Evolutionary conservation across 352 stramenopile species (phyloP).

Genomic region (Pythium guiyangense): DNA sequence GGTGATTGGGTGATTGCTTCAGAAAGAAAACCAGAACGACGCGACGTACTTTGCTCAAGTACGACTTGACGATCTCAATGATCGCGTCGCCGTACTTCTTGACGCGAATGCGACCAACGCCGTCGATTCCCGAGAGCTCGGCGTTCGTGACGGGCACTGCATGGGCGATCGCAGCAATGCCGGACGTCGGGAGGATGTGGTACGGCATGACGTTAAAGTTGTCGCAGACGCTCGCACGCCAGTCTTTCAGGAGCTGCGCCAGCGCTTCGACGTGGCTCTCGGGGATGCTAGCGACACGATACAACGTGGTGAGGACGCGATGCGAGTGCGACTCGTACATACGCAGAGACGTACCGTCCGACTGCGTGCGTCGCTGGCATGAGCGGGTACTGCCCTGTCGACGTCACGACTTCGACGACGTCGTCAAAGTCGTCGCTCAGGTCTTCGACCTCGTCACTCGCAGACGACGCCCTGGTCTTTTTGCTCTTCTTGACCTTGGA

Average conservation of each 20-base stretch:
- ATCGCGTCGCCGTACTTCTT: slow-evolving; percentile 86
- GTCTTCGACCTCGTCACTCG: slow-evolving; percentile 48
- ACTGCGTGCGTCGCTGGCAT: slow-evolving; percentile 41
- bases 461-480: slow-evolving; percentile 16
- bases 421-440: slow-evolving; percentile 60
- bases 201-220: slow-evolving; percentile 86
- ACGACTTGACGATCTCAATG: slow-evolving; percentile 78
- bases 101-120: slow-evolving; percentile 73
- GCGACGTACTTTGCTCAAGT: slow-evolving; percentile 59
- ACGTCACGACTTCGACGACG: slow-evolving; percentile 42
- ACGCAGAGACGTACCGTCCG: slow-evolving; percentile 32
- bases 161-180: slow-evolving; percentile 80
- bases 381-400: slow-evolving; percentile 39
- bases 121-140: slow-evolving; percentile 78
- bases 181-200: slow-evolving; percentile 76
- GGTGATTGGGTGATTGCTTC: neutral
- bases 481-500: slow-evolving; percentile 14
- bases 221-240: slow-evolving; percentile 82
- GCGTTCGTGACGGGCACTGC: slow-evolving; percentile 68
- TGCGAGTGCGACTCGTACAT: neutral
- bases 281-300: slow-evolving; percentile 39
- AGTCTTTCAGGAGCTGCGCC: slow-evolving; percentile 81
- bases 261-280: slow-evolving; percentile 63
- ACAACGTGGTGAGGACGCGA: neutral
- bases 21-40: neutral